phyloP scores from a whole-genome alignment of 768 basidiomycete species.

The Collybia sordida region DNA sequence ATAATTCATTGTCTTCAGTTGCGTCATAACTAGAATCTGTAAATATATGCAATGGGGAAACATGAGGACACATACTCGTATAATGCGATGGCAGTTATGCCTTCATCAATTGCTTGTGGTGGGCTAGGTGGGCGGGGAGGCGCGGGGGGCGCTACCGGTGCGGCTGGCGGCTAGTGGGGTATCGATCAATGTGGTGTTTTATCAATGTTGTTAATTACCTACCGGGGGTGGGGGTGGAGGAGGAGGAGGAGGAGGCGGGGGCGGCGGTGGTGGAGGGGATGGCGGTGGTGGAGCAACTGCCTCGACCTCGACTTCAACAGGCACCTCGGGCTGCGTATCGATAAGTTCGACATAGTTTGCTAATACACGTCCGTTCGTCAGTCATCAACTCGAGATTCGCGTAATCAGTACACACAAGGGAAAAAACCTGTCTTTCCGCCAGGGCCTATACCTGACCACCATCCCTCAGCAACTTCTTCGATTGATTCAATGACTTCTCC shows the following conservation, averaged over 20 bases:
- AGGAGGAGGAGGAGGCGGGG: conserved; percentile 47
- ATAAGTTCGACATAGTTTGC: conserved; percentile 88
- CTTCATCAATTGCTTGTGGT: conserved; percentile 50
- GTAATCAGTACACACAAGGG: conserved; percentile 57
- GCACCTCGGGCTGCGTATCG: conserved; percentile 38
- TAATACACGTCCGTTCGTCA: conserved; percentile 17
- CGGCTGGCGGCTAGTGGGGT: conserved; percentile 29
- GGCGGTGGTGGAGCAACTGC: conserved; percentile 52
- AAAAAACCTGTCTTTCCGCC: conserved; percentile 81
- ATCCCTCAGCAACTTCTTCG: conserved; percentile 84
- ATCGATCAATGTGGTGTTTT: background rate
- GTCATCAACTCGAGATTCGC: background rate
- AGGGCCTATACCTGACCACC: conserved; percentile 83
- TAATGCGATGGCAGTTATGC: conserved; percentile 59
- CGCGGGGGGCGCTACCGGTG: conserved; percentile 40
- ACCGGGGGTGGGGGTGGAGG: conserved; percentile 41
- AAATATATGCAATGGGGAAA: conserved; percentile 2
- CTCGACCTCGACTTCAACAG: conserved; percentile 37
- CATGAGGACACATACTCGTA: conserved; percentile 56
- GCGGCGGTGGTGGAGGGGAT: conserved; percentile 55
- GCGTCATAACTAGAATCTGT: conserved; percentile 70
- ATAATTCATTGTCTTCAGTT: conserved; percentile 87
- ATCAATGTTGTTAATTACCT: background rate
- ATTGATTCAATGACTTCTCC: conserved; percentile 82
- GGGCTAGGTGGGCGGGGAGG: conserved; percentile 51